Percentiles rank a stretch among this genome's conserved stretches.
Conservation (phyloP, 805 yeast genomes). For the Kurtzmaniella fragi region DNA sequence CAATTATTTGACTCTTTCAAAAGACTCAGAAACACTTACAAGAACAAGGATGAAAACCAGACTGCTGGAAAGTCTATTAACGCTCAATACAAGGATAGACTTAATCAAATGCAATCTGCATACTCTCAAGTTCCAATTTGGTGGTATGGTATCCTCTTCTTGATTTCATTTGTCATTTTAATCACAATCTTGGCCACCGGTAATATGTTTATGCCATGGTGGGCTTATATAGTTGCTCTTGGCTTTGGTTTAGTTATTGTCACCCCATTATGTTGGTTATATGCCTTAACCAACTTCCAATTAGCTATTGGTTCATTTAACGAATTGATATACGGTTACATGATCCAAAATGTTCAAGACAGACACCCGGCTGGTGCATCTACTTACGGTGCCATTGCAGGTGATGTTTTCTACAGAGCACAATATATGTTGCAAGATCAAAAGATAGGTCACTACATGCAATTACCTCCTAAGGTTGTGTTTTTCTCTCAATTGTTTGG, state of each 20-base stretch:
- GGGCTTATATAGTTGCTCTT: slow-evolving; percentile 41
- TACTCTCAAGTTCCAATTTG: slow-evolving; percentile 39
- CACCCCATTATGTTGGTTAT: slow-evolving; percentile 45
- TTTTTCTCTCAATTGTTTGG: slow-evolving; percentile 51
- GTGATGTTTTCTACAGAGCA: slow-evolving; percentile 37
- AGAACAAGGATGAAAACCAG: neutral
- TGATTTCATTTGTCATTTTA: slow-evolving; percentile 28
- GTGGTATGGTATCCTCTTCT: slow-evolving; percentile 38
- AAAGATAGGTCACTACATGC: slow-evolving; percentile 51
- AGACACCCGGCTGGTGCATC: slow-evolving; percentile 47
- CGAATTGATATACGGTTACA: slow-evolving; percentile 43
- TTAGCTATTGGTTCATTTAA: slow-evolving; percentile 49
- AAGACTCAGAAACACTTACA: slow-evolving; percentile 5
- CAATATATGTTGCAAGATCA: slow-evolving; percentile 14
- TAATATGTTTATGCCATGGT: slow-evolving; percentile 37
- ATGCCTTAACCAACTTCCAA: slow-evolving; percentile 48
- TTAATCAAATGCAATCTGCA: slow-evolving; percentile 34
- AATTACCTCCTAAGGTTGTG: slow-evolving; percentile 46
- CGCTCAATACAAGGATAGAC: slow-evolving; percentile 32
- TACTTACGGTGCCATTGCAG: slow-evolving; percentile 48
- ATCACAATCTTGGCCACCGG: slow-evolving; percentile 28
- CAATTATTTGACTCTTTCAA: slow-evolving; percentile 14
- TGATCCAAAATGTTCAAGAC: slow-evolving; percentile 28
- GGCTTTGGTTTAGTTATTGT: slow-evolving; percentile 41
- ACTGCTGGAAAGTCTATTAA: slow-evolving; percentile 7